Conservation (phyloP, 2,329 filamentous ascomycete genomes). For the Sporothrix curviconia region DNA sequence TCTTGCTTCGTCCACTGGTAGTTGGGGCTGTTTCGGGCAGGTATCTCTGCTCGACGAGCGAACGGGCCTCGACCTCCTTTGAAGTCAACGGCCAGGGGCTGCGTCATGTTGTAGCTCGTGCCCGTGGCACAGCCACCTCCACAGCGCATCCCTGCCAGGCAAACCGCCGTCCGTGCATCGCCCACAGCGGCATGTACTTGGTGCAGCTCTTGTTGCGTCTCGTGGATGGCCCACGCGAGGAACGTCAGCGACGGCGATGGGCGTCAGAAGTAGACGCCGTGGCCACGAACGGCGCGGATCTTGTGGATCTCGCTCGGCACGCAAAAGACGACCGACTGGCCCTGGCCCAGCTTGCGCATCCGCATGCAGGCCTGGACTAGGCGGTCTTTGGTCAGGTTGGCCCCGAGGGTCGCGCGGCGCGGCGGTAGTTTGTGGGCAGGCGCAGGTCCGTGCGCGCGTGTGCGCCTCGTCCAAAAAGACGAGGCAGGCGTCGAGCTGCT, state of each 20-base stretch:
- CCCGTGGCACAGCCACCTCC: not conserved
- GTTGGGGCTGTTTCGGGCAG: not conserved
- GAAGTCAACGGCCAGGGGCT: not conserved
- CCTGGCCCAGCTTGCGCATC: slow-evolving; percentile 61
- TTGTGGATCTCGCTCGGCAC: slow-evolving; percentile 53
- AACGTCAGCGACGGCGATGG: slow-evolving; percentile 45
- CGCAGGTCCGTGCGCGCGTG: slow-evolving; percentile 61
- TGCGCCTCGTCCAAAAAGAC: slow-evolving; percentile 67
- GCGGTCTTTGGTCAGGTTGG: slow-evolving; percentile 59
- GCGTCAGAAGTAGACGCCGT: too few relatives aligned
- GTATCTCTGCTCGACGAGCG: slow-evolving; percentile 1
- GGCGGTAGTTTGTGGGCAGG: slow-evolving; percentile 51
- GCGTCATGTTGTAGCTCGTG: slow-evolving; percentile 17
- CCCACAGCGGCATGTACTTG: slow-evolving; percentile 54
- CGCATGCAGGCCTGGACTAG: slow-evolving; percentile 67
- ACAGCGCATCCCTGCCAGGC: slow-evolving; percentile 28
- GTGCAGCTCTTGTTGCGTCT: slow-evolving; percentile 46
- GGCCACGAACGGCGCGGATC: too few relatives aligned
- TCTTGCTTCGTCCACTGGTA: too few relatives aligned
- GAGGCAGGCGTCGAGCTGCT: slow-evolving; percentile 51
- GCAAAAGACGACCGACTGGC: slow-evolving; percentile 59
- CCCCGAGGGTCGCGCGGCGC: slow-evolving; percentile 62
- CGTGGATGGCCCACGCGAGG: slow-evolving; percentile 51
- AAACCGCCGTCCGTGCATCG: slow-evolving; percentile 49
- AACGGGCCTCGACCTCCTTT: not conserved